Evolutionary conservation across 1,284 basidiomycete genomes (phyloP), one percentile per base, ranked within the genome.

Genomic region (Neonothopanus nambi): DNA sequence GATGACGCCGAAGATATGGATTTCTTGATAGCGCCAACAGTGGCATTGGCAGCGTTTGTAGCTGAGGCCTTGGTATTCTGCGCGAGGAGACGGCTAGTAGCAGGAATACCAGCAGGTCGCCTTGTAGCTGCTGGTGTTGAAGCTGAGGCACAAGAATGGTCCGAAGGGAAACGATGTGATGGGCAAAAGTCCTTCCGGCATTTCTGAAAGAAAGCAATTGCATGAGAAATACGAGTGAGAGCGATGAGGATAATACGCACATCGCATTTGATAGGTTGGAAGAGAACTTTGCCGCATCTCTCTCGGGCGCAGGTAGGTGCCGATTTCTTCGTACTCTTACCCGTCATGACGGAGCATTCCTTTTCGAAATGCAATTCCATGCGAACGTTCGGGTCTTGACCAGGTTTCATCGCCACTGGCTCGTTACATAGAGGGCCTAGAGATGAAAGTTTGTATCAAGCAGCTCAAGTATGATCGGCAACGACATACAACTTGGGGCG

Each of bases 351-450:
- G 8, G 77, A 76, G 62, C 89, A 92, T 46, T 87, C 84, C 0
- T 63, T 72, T 33, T 64, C 71, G 59, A 92, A 77, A 63, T 92
- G 89, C 1, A 73, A 69, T 57, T 91, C 87, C 84, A 92, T 89
- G 45, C 82, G 79, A 35, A 82, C 68, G 61, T 91, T 91, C 11
- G 89, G 87, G 62, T 92, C 86, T 64, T 89, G 82, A 20, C 85
- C 85, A 0, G 77, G 81, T 24, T 80, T 82, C 54, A 91, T 80
- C 11, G 88, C 81, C 7, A 91, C 80, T 1, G 86, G 87, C 1
- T 70, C 77, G 57, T 82, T 83, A 67, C 89, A 92, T 17, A 91
- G 65, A 4, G 89, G 89, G 61, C 86, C 85, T 87, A 51, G 37
- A 46, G 41, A 24, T 24, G n/a, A 38, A 38, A 48, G 36, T 39